Percentiles rank a stretch among this genome's conserved stretches.
Conservation (phyloP, 2,329 filamentous ascomycete genomes). For the Pseudogymnoascus sp. region DNA sequence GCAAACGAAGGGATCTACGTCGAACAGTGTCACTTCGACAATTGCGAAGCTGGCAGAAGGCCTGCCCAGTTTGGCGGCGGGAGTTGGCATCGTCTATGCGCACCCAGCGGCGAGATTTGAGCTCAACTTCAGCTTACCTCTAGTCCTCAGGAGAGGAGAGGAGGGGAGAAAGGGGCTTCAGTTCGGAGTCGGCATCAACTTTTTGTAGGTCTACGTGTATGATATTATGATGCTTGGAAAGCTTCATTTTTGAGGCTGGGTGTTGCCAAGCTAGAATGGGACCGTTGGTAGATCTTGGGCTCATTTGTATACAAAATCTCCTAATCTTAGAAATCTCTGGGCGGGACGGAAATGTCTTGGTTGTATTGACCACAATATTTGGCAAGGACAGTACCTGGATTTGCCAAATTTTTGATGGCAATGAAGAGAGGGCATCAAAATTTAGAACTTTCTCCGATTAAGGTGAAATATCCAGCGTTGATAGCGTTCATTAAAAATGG, state of each 20-base stretch:
- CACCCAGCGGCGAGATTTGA: constrained; percentile 91
- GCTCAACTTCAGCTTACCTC: constrained; percentile 85
- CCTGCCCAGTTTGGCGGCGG: constrained; percentile 77
- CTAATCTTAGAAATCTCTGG: constrained; percentile 6
- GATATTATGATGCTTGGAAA: not conserved
- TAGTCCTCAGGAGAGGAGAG: constrained; percentile 76
- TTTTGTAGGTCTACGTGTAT: constrained; percentile 51
- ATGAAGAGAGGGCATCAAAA: not conserved
- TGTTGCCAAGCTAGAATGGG: not conserved
- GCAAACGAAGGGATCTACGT: constrained; percentile 37
- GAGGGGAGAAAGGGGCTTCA: constrained; percentile 85
- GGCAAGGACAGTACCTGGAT: not conserved
- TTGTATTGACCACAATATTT: not conserved
- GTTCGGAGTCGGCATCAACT: constrained; percentile 94
- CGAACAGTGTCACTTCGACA: constrained; percentile 38
- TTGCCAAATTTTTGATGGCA: not conserved
- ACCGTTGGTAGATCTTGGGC: not conserved
- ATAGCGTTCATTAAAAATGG: not conserved
- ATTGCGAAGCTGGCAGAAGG: constrained; percentile 65
- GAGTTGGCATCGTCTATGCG: constrained; percentile 86
- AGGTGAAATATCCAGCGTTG: not conserved
- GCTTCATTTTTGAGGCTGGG: not conserved
- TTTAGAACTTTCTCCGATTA: not conserved
- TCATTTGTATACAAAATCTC: constrained; percentile 3
- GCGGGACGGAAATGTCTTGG: not conserved